phyloP scores from a whole-genome alignment of 352 stramenopile species.

The Hyphochytrium catenoides region DNA sequence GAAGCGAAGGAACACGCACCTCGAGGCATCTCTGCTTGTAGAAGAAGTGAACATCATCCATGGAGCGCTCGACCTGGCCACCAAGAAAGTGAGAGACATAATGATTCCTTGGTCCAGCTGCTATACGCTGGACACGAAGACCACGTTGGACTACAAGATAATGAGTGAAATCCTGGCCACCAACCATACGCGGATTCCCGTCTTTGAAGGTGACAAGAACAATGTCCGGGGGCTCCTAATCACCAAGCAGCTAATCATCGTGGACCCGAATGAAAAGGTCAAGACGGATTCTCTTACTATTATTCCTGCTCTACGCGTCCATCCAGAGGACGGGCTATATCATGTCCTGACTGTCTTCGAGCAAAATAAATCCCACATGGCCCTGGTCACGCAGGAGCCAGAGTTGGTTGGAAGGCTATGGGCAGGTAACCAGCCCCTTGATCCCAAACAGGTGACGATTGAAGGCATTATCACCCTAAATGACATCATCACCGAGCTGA shows the following conservation, averaged over 20 bases:
- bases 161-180: conserved; percentile 54
- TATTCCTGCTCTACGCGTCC: conserved; percentile 45
- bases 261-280: conserved; percentile 45
- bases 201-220: conserved; percentile 38
- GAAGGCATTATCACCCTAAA: no score
- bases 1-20: background rate
- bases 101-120: conserved; percentile 65
- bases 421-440: conserved; percentile 17
- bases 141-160: conserved; percentile 31
- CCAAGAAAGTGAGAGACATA: conserved; percentile 53
- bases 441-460: no score
- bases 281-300: conserved; percentile 31
- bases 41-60: conserved; percentile 79
- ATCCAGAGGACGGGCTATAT: conserved; percentile 49
- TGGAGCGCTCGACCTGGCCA: conserved; percentile 58
- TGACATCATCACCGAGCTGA: no score
- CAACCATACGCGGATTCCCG: conserved; percentile 61
- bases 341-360: conserved; percentile 73
- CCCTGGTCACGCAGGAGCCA: conserved; percentile 33
- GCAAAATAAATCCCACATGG: conserved; percentile 51
- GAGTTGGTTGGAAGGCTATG: conserved; percentile 23
- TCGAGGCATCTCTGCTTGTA: no score
- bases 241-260: conserved; percentile 63
- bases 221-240: conserved; percentile 61
- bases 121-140: conserved; percentile 58